Evolutionary conservation across 1,139 yeast genomes (phyloP).

Genomic region (Protomyces macrosporus): DNA sequence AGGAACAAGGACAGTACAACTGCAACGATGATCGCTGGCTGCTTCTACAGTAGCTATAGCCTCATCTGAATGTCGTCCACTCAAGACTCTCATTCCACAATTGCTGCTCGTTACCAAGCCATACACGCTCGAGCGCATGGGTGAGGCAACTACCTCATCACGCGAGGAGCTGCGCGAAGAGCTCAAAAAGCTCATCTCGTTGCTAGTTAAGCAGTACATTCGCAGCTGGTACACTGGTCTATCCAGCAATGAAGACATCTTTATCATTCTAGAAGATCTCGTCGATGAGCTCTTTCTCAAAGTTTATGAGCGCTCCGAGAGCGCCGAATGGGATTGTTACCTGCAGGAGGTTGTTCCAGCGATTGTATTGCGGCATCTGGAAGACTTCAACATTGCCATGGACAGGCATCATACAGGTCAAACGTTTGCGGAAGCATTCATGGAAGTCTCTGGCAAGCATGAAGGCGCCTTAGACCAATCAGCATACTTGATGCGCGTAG

Average conservation of each 20-base stretch:
- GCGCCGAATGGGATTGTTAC: slow-evolving; percentile 8
- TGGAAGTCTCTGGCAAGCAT: not conserved
- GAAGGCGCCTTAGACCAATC: not conserved
- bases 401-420: not conserved
- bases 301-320: not conserved
- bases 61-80: no score
- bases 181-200: not conserved
- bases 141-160: not conserved
- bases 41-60: no score
- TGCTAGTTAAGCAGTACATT: slow-evolving; percentile 10
- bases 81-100: no score
- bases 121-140: no score
- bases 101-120: no score
- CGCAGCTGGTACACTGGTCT: slow-evolving; percentile 18
- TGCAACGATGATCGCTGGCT: no score
- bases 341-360: not conserved
- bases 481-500: slow-evolving; percentile 9
- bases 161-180: not conserved
- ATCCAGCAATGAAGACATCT: slow-evolving; percentile 12
- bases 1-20: no score
- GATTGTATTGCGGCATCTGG: slow-evolving; percentile 8
- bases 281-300: not conserved
- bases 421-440: slow-evolving; percentile 6
- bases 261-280: not conserved
- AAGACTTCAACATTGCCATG: slow-evolving; percentile 8